A percentile compares a stretch with the other conserved stretches of the same genome.
Evolutionary conservation across 192 early-diverging fungal genomes (phyloP).

Genomic region (Coemansia reversa): DNA sequence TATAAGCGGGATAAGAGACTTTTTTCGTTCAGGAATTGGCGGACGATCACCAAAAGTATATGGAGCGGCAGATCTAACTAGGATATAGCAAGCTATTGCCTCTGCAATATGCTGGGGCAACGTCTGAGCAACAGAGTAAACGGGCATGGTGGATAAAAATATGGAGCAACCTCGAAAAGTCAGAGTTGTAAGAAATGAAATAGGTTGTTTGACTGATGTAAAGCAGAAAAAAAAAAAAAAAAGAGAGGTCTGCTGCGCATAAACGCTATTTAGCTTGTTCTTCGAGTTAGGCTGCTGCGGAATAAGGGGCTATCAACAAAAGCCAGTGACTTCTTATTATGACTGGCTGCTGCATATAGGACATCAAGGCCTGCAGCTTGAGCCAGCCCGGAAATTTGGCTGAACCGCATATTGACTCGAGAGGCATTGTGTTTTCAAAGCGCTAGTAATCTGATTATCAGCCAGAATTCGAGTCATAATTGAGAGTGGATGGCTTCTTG

Average conservation of each 20-base stretch:
- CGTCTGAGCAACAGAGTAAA: constrained; percentile 3
- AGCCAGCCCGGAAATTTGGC: not conserved
- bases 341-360: not conserved
- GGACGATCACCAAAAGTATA: not conserved
- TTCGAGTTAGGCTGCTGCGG: not conserved
- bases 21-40: not conserved
- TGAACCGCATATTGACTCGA: not conserved
- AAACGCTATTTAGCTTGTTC: not conserved
- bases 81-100: constrained; percentile 1
- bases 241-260: not conserved
- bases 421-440: not conserved
- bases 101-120: constrained; percentile 14
- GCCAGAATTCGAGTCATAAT: not conserved
- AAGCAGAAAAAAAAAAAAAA: not conserved
- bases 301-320: not conserved
- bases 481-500: not conserved
- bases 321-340: not conserved
- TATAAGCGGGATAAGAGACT: constrained; percentile 10
- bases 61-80: not conserved
- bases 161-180: not conserved
- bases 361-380: constrained; percentile 1
- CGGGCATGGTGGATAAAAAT: constrained; percentile 2
- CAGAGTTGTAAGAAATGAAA: not conserved
- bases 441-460: not conserved
- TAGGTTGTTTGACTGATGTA: not conserved